Evolutionary conservation across 495 filamentous ascomycete genomes (phyloP).

Genomic region (Podospora comata): DNA sequence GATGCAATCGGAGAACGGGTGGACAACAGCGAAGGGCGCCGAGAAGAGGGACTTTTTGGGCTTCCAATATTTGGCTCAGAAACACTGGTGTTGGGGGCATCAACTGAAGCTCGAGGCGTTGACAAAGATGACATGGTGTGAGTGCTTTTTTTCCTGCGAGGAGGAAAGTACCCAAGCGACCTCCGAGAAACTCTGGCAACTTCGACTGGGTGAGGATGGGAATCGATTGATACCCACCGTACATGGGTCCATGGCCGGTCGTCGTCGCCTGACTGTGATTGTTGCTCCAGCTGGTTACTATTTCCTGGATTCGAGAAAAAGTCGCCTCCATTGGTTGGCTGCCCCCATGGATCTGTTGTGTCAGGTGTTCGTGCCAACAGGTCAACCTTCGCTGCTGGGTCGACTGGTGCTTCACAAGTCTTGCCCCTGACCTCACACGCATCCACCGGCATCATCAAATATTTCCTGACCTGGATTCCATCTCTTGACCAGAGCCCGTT

Average conservation of each 20-base stretch:
- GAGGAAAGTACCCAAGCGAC: conserved; percentile 87
- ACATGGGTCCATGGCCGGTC: conserved; percentile 74
- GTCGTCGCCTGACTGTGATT: conserved; percentile 32
- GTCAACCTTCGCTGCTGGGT: conserved; percentile 39
- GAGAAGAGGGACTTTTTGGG: conserved; percentile 37
- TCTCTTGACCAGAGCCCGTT: conserved; percentile 95
- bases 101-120: conserved; percentile 61
- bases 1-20: conserved; percentile 22
- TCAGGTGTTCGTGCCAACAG: conserved; percentile 47
- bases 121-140: conserved; percentile 54
- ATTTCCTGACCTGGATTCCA: conserved; percentile 76
- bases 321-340: conserved; percentile 26
- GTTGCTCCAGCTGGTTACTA: conserved; percentile 32
- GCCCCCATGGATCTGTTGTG: conserved; percentile 27
- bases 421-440: conserved; percentile 81
- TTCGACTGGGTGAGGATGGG: conserved; percentile 65
- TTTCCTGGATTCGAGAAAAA: conserved; percentile 33
- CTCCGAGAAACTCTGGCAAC: conserved; percentile 81
- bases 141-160: conserved; percentile 73
- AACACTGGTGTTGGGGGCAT: conserved; percentile 47
- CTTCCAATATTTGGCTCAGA: conserved; percentile 33
- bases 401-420: conserved; percentile 45
- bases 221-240: conserved; percentile 78
- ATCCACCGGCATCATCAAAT: conserved; percentile 82
- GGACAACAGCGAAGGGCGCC: conserved; percentile 39